Conservation (phyloP, 2,329 filamentous ascomycete genomes). For the Arachnomyces sp. region DNA sequence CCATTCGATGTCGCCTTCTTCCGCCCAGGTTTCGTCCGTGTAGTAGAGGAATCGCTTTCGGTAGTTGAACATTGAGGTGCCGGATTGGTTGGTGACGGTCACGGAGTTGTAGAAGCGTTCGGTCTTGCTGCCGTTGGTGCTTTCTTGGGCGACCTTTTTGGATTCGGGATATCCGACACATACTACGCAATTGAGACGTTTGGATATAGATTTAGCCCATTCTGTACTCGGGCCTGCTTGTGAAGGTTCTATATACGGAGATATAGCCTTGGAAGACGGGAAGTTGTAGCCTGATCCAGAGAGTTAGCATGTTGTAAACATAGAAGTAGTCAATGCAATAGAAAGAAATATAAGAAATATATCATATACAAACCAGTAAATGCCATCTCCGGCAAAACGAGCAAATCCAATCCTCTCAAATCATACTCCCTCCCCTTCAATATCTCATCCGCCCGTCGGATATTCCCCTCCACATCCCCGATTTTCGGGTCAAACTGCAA, state of each 20-base stretch:
- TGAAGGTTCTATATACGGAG: slow-evolving; percentile 53
- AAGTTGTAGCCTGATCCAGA: slow-evolving; percentile 53
- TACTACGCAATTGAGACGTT: slow-evolving; percentile 50
- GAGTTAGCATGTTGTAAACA: not conserved
- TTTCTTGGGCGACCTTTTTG: slow-evolving; percentile 14
- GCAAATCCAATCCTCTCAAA: slow-evolving; percentile 41
- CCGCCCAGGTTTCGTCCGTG: slow-evolving; percentile 59
- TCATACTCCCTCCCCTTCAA: slow-evolving; percentile 28
- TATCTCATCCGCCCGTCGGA: slow-evolving; percentile 35
- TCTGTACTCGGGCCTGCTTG: slow-evolving; percentile 46
- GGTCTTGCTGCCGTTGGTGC: slow-evolving; percentile 12
- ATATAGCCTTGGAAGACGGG: slow-evolving; percentile 49
- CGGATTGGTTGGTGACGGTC: slow-evolving; percentile 49
- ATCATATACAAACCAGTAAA: slow-evolving; percentile 44
- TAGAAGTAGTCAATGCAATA: too few relatives aligned
- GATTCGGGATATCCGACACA: slow-evolving; percentile 57
- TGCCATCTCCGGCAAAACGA: slow-evolving; percentile 56
- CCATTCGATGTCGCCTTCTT: slow-evolving; percentile 39
- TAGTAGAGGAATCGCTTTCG: slow-evolving; percentile 60
- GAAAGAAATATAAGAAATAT: slow-evolving; percentile 1
- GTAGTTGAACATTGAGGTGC: slow-evolving; percentile 52
- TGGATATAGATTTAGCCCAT: slow-evolving; percentile 53
- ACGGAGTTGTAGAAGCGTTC: slow-evolving; percentile 44
- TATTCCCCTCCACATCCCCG: slow-evolving; percentile 39
- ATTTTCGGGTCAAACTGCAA: slow-evolving; percentile 39